Base-by-base conservation (phyloP, 1,284 basidiomycete species). In the Amylostereum chailletii region DNA sequence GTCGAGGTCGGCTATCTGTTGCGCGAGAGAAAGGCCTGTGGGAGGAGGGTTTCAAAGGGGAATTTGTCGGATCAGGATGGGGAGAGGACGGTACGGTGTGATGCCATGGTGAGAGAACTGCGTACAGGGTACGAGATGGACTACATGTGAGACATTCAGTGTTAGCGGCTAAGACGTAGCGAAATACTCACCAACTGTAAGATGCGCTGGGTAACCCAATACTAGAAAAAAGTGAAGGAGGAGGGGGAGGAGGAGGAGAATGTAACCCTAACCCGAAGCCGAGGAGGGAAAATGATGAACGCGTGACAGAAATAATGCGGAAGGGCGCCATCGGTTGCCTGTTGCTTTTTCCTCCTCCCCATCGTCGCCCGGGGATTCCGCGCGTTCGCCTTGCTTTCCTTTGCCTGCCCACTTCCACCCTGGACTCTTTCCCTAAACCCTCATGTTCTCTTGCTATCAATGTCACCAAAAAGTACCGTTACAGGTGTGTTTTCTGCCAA, bases 1-100 rank as follows among this genome's bases (percentile, higher is more conserved):
- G 46, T 86, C 76, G 42, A 94, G 77, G 62, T 86, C 75, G 40
- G 85, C 86, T 47, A 94, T 80, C 62, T 94, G 90, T 62, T 93
- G 77, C 3, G 86, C 86, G 36, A 94, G 77, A 2, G 86, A 79
- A 42, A 81, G 63, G 42, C 79, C 81, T 84, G 53, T 5, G 37
- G 29, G 36, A 38, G 44, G 6, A 6, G 37, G 3, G 44, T 6
- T 50, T 55, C 47, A 58, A 50, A 44, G 38, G 53, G 46, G 48
- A 49, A 45, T 46, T 54, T 53, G 49, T 48, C 45, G 56, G 47
- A 47, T 37, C 49, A 54, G 49, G 36, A 46, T 46, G 32, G 44
- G 19, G 48, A 19, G 45, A 49, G 47, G 37, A 51, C 49, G 46
- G 19, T 50, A 56, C 56, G 52, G 31, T 46, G 37, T 32, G 50